A percentile compares a stretch with the other conserved stretches of the same genome.
These are phyloP conservation scores for Picea abies DNA, from an alignment of 83 land plant species.

Conservation along the genomic window DNA sequence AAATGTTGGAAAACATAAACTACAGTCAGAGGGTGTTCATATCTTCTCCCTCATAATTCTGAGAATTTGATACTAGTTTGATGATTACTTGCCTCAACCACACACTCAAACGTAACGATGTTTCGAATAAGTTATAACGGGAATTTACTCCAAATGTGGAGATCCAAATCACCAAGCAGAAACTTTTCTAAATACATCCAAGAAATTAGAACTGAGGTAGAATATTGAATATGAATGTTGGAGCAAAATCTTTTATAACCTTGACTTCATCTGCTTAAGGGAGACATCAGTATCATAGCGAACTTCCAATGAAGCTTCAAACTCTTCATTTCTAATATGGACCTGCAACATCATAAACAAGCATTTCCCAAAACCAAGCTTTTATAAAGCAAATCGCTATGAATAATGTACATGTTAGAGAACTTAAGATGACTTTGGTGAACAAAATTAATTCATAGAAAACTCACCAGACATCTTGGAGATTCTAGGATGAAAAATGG, in stretches of 20 bases:
- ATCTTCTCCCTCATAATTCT: background rate
- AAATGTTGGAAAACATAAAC: background rate
- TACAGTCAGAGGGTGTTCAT: constrained; percentile 6
- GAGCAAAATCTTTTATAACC: constrained; percentile 26
- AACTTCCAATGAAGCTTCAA: constrained; percentile 56
- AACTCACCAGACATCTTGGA: constrained; percentile 84
- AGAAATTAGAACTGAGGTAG: too few species aligned
- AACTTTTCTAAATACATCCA: background rate
- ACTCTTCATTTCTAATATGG: constrained; percentile 47
- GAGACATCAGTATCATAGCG: constrained; percentile 45
- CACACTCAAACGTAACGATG: background rate
- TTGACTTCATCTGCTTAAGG: constrained; percentile 52
- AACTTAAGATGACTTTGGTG: too few species aligned
- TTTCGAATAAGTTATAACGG: too few species aligned
- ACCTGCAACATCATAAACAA: constrained; percentile 42
- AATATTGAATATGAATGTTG: background rate
- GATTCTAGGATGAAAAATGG: constrained; percentile 84
- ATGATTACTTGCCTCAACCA: background rate
- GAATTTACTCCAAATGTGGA: too few species aligned
- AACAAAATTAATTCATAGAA: background rate
- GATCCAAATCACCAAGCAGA: background rate
- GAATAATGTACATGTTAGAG: background rate
- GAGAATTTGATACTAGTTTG: background rate
- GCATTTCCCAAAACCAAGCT: background rate
- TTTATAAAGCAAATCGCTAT: background rate